Evolutionary conservation across 495 filamentous ascomycete genomes (phyloP).

Genomic region (Penicillium samsonianum): DNA sequence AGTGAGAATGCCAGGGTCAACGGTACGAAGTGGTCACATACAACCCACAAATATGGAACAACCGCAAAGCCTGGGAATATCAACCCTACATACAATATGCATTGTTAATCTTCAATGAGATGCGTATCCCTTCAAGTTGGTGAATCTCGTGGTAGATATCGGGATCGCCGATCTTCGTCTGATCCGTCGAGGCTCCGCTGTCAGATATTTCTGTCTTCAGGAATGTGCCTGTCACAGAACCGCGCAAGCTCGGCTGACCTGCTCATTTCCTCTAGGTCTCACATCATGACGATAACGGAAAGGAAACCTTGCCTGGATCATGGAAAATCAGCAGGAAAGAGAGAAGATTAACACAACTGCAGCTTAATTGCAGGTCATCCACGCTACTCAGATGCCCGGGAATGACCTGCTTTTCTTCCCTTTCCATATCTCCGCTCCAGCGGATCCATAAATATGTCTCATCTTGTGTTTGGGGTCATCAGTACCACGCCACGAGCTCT

Average conservation of each 20-base stretch:
- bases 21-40: background rate
- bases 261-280: background rate
- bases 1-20: background rate
- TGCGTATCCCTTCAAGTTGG: background rate
- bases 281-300: slow-evolving; percentile 15
- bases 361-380: background rate
- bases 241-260: slow-evolving; percentile 11
- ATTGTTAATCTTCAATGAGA: background rate
- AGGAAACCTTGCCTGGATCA: background rate
- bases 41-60: background rate
- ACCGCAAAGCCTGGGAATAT: background rate
- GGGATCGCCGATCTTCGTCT: slow-evolving; percentile 21
- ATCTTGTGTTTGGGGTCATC: slow-evolving; percentile 7
- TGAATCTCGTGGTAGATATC: slow-evolving; percentile 15
- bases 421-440: slow-evolving; percentile 5
- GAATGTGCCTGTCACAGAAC: slow-evolving; percentile 20
- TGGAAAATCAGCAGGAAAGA: slow-evolving; percentile 1
- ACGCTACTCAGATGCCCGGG: background rate
- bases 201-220: slow-evolving; percentile 18
- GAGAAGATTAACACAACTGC: slow-evolving; percentile 14
- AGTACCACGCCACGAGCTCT: slow-evolving; percentile 11
- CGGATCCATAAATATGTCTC: slow-evolving; percentile 13
- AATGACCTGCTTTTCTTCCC: background rate
- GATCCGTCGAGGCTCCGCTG: slow-evolving; percentile 23
- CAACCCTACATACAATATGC: background rate